Evolutionary conservation across 768 basidiomycete genomes (phyloP).

Genomic region (Phanerochaete carnosa): DNA sequence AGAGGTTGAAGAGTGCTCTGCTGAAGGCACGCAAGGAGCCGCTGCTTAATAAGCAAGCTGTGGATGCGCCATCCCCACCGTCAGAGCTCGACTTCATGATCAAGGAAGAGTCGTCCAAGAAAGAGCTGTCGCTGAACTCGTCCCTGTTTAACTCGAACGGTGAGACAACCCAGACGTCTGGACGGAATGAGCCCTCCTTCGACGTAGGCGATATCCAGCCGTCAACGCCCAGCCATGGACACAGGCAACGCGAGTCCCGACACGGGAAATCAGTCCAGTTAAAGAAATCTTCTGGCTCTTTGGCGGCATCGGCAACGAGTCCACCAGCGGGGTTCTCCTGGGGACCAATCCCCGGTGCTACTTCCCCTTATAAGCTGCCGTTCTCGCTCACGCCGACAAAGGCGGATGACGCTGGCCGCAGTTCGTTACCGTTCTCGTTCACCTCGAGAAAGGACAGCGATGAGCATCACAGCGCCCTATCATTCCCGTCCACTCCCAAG

Average conservation of each 20-base stretch:
- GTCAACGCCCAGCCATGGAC: not conserved
- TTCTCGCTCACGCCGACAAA: slow-evolving; percentile 8
- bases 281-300: slow-evolving; percentile 22
- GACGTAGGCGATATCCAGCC: not conserved
- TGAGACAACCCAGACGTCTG: not conserved
- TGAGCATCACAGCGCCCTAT: slow-evolving; percentile 4
- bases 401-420: not conserved
- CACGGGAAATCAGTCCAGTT: slow-evolving; percentile 31
- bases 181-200: not conserved
- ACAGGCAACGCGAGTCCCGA: not conserved
- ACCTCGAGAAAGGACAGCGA: slow-evolving; percentile 6
- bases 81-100: slow-evolving; percentile 20
- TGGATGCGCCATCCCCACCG: slow-evolving; percentile 23
- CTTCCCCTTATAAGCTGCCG: not conserved
- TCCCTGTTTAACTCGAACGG: not conserved
- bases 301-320: slow-evolving; percentile 9
- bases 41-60: slow-evolving; percentile 57
- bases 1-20: slow-evolving; percentile 66
- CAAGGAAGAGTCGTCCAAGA: slow-evolving; percentile 11
- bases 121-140: not conserved
- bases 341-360: slow-evolving; percentile 53
- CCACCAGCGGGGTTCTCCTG: slow-evolving; percentile 45
- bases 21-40: slow-evolving; percentile 60
- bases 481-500: not conserved
- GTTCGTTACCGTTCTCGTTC: not conserved